Evolutionary conservation across 2,329 filamentous ascomycete species (phyloP).

Genomic region (Fusarium gaditjirri): DNA sequence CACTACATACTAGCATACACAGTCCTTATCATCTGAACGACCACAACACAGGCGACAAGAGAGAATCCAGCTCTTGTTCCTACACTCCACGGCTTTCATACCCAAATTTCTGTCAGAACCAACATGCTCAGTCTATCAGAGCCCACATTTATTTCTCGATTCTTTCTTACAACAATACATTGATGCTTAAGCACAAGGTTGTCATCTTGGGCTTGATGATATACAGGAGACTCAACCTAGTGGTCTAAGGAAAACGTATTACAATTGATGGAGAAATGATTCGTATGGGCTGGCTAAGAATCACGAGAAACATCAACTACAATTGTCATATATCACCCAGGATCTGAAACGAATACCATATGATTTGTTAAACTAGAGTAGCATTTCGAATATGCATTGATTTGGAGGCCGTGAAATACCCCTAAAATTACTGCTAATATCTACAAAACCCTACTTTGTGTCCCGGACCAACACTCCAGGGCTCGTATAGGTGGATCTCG

Average conservation of each 20-base stretch:
- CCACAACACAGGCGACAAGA: background rate
- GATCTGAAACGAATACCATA: background rate
- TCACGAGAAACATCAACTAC: background rate
- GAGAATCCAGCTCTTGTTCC: background rate
- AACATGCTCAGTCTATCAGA: background rate
- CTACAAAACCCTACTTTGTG: background rate
- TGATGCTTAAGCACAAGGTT: background rate
- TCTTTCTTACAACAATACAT: background rate
- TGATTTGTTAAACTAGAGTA: background rate
- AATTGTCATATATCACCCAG: background rate
- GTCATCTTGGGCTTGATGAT: background rate
- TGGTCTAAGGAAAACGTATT: background rate
- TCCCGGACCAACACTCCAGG: background rate
- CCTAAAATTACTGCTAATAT: background rate
- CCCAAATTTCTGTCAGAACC: background rate
- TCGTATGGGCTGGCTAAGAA: background rate
- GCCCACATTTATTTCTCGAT: background rate
- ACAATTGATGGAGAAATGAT: background rate
- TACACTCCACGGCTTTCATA: background rate
- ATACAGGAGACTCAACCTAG: background rate
- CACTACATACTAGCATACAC: background rate
- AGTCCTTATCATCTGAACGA: background rate
- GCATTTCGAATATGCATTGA: background rate
- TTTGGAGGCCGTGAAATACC: background rate
- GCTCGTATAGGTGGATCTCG: background rate